These are phyloP conservation scores for Drechmeria coniospora DNA, from an alignment of 2,329 filamentous ascomycete genomes.

Conservation along the genomic window DNA sequence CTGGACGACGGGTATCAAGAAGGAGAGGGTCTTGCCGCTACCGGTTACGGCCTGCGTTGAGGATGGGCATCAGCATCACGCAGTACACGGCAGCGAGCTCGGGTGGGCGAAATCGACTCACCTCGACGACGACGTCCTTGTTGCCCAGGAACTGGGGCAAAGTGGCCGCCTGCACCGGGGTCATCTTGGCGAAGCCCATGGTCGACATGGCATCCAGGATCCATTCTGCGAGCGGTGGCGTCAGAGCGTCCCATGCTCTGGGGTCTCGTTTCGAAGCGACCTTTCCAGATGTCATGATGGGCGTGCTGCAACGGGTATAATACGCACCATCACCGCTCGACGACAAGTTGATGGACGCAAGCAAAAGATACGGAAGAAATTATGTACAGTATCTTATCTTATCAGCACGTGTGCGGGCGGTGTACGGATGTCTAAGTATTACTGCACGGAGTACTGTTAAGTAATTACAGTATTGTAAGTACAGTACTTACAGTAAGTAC, in stretches of 20 bases:
- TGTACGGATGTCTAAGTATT: no score
- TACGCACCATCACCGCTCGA: no score
- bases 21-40: conserved; percentile 79
- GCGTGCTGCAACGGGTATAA: background rate
- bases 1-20: conserved; percentile 70
- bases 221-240: conserved; percentile 43
- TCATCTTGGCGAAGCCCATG: conserved; percentile 80
- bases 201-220: conserved; percentile 66
- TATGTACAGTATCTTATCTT: no score
- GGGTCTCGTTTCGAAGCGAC: conserved; percentile 26
- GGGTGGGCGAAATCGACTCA: conserved; percentile 12
- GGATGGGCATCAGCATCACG: background rate
- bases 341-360: no score
- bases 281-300: conserved; percentile 18
- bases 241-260: conserved; percentile 28
- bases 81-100: background rate
- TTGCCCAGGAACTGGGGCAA: conserved; percentile 79
- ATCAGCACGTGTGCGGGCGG: no score
- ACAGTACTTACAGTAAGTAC: no score
- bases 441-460: no score
- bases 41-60: conserved; percentile 59
- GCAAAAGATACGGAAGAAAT: no score
- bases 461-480: no score
- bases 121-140: conserved; percentile 85
- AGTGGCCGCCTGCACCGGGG: conserved; percentile 85